Evolutionary conservation across 1,139 yeast species (phyloP).

Genomic region (Meyerozyma carpophila): DNA sequence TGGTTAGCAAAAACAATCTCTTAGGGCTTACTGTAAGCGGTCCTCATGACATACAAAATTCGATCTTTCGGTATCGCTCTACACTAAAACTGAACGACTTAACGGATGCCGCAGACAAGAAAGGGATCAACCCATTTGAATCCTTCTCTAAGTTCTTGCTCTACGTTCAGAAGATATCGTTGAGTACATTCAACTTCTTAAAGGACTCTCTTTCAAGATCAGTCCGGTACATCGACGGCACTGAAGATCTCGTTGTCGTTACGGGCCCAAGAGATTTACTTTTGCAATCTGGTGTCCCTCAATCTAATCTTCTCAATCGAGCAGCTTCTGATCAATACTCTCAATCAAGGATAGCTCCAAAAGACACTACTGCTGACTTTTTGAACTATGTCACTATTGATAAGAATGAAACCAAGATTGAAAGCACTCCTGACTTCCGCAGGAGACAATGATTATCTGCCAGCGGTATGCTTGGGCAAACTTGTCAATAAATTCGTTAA

Average conservation of each 20-base stretch:
- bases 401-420: neutral
- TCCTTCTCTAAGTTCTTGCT: neutral
- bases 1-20: slow-evolving; percentile 42
- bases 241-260: slow-evolving; percentile 39
- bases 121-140: neutral
- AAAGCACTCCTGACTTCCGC: slow-evolving; percentile 1
- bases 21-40: slow-evolving; percentile 52
- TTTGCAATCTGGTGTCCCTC: slow-evolving; percentile 33
- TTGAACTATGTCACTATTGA: neutral
- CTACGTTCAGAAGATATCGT: neutral
- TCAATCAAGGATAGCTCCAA: neutral
- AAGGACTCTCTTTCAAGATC: neutral
- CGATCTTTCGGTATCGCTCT: slow-evolving; percentile 21
- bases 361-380: neutral
- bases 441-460: neutral
- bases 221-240: slow-evolving; percentile 22
- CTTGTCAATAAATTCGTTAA: too few species aligned
- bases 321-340: neutral
- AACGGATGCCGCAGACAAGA: too few species aligned
- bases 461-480: too few species aligned
- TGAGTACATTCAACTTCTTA: neutral
- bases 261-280: slow-evolving; percentile 53
- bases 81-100: neutral
- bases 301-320: neutral
- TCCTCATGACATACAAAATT: slow-evolving; percentile 37